A percentile compares a stretch with the other conserved stretches of the same genome.
phyloP scores from a whole-genome alignment of 352 stramenopile species.

The Pythium phragmitis region DNA sequence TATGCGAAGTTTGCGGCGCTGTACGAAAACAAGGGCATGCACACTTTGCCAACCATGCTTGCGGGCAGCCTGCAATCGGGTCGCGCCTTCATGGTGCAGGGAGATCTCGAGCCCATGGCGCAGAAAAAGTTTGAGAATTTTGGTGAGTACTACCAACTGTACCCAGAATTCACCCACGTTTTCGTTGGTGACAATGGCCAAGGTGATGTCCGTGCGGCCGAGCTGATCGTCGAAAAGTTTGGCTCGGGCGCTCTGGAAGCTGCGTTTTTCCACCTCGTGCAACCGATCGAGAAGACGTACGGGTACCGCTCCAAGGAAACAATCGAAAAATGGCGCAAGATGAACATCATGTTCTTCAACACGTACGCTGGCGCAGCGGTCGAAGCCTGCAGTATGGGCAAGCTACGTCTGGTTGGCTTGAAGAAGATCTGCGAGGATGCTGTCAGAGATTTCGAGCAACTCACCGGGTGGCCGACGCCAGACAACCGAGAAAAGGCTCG shows the following conservation, averaged over 20 bases:
- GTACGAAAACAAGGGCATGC: constrained; percentile 91
- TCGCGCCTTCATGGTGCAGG: constrained; percentile 93
- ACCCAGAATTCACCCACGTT: constrained; percentile 97
- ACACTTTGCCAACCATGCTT: constrained; percentile 95
- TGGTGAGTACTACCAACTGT: constrained; percentile 95
- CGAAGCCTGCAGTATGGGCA: constrained; percentile 71
- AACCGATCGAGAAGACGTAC: constrained; percentile 83
- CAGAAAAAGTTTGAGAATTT: constrained; percentile 97
- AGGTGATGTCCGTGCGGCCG: constrained; percentile 89
- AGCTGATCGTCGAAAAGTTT: constrained; percentile 87
- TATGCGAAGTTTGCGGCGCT: constrained; percentile 96
- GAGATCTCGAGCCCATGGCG: constrained; percentile 95
- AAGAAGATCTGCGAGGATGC: constrained; percentile 68
- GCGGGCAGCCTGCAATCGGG: constrained; percentile 94
- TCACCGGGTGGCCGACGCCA: constrained; percentile 56
- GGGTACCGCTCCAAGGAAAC: constrained; percentile 77
- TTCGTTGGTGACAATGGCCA: constrained; percentile 99
- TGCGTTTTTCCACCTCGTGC: constrained; percentile 89
- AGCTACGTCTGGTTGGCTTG: constrained; percentile 62
- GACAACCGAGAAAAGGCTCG: constrained; percentile 57
- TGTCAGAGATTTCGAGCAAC: constrained; percentile 49
- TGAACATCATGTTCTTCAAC: constrained; percentile 92
- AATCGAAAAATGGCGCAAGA: constrained; percentile 71
- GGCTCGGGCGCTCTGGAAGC: constrained; percentile 64
- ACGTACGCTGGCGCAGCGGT: constrained; percentile 87